A percentile compares a stretch with the other conserved stretches of the same genome.
Evolutionary conservation across 495 filamentous ascomycete species (phyloP).

Genomic region (Parmelia sp.): DNA sequence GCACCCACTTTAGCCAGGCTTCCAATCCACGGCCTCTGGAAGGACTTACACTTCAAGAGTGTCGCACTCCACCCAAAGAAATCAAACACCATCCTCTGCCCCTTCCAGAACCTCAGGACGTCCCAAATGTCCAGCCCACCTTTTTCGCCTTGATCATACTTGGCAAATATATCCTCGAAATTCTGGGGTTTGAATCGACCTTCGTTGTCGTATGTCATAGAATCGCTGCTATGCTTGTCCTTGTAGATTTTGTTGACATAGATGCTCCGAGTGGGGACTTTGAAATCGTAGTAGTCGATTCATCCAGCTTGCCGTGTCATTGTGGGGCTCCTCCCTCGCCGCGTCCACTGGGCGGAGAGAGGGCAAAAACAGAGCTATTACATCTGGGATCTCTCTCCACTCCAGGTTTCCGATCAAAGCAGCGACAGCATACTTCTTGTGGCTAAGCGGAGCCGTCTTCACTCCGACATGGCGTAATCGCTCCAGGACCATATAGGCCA

Average conservation of each 20-base stretch:
- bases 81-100: constrained; percentile 41
- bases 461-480: background rate
- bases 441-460: background rate
- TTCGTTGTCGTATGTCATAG: constrained; percentile 48
- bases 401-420: too few species aligned
- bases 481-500: background rate
- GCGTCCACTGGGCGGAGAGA: too few species aligned
- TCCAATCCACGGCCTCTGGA: background rate
- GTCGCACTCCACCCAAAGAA: constrained; percentile 39
- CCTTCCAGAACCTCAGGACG: constrained; percentile 34
- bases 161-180: constrained; percentile 54
- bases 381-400: too few species aligned
- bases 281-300: too few species aligned
- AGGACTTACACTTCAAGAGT: constrained; percentile 21
- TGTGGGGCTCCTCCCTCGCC: too few species aligned
- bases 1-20: background rate
- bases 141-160: constrained; percentile 41
- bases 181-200: constrained; percentile 50
- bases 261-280: too few species aligned
- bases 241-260: constrained; percentile 47
- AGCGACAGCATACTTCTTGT: background rate
- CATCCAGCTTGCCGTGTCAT: too few species aligned
- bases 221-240: constrained; percentile 52
- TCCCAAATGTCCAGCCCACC: constrained; percentile 30
- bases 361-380: too few species aligned